Base-by-base conservation (phyloP, 768 basidiomycete species). In the Astraeus odoratus region DNA sequence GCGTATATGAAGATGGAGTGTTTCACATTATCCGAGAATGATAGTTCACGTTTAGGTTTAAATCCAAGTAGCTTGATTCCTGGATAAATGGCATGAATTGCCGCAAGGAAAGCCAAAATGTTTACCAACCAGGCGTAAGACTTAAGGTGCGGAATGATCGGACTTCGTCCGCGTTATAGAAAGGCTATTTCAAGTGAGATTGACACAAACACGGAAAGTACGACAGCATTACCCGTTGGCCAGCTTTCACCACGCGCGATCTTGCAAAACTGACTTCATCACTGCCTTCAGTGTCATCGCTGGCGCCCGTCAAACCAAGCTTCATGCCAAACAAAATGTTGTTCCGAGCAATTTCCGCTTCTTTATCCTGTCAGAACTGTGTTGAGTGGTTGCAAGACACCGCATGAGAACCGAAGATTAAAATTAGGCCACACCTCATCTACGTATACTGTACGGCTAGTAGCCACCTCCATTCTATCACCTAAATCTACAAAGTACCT, bases 21-120 rank as follows among this genome's bases (percentile, higher is more conserved):
- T 57, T 91, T 95, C 57, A 96, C 65, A 53, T 94, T 95, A 58
- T 97, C 90, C 59, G 93, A 86, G 52, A 94, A 86, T 1, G 67
- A 66, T 1, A 98, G 73, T 51, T 84, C 74, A 5, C 63, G 64
- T 10, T 73, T 74, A 43, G 83, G 72, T 59, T 93, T 92, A 71
- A 97, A 98, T 4, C 96, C 96, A 22, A 99, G 79, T 4, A 99
- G 79, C 61, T 85, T 92, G 58, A 99, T 77, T 9, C 83, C 91
- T 89, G 47, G 22, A 40, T 3, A 12, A 18, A 4, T 20, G 24
- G 38, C 19, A 26, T 41, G 13, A 20, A 12, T 1, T 20, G 5
- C 6, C 37, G n/a, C 12, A 25, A 25, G 26, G 39, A 30, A 18
- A 5, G 16, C 24, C 4, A 27, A 9, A 10, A 39, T 18, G 12